Conservation (phyloP, 345 rosid species). For the Noccaea bulbosa region DNA sequence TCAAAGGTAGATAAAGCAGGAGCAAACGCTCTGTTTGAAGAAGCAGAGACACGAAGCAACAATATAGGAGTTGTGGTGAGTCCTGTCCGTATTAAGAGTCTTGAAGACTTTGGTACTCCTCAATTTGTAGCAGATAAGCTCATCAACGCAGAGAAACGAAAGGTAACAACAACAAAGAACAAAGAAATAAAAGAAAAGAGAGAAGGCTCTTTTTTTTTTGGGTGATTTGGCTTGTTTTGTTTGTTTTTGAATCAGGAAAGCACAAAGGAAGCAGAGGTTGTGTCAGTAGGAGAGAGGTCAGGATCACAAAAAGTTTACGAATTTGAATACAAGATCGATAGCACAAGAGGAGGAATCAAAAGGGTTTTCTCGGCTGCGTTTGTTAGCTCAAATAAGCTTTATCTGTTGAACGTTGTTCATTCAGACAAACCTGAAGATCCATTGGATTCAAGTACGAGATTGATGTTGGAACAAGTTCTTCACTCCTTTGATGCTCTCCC, state of each 20-base stretch:
- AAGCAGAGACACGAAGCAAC: constrained; percentile 66
- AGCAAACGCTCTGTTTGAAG: constrained; percentile 82
- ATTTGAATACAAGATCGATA: constrained; percentile 79
- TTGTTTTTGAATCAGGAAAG: constrained; percentile 61
- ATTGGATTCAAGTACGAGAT: constrained; percentile 61
- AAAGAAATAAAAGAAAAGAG: no score
- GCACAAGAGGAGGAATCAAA: constrained; percentile 85
- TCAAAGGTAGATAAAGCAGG: constrained; percentile 87
- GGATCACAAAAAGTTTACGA: constrained; percentile 75
- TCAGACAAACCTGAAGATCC: constrained; percentile 80
- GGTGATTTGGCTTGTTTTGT: background rate
- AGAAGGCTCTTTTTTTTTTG: background rate
- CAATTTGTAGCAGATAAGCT: constrained; percentile 84
- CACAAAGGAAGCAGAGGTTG: constrained; percentile 72
- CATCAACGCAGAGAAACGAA: constrained; percentile 84
- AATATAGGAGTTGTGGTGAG: constrained; percentile 83
- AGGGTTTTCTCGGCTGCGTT: constrained; percentile 86
- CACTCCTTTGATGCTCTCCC: constrained; percentile 67
- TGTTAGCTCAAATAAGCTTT: constrained; percentile 76
- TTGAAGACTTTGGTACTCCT: constrained; percentile 78
- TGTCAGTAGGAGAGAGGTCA: constrained; percentile 69
- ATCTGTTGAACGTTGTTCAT: constrained; percentile 70
- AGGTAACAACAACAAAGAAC: constrained; percentile 41
- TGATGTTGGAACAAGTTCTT: constrained; percentile 70
- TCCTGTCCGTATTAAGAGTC: constrained; percentile 78